Percentiles rank a stretch among this genome's conserved stretches.
phyloP scores from a whole-genome alignment of 2,329 filamentous ascomycete genomes.

The Beauveria bassiana region DNA sequence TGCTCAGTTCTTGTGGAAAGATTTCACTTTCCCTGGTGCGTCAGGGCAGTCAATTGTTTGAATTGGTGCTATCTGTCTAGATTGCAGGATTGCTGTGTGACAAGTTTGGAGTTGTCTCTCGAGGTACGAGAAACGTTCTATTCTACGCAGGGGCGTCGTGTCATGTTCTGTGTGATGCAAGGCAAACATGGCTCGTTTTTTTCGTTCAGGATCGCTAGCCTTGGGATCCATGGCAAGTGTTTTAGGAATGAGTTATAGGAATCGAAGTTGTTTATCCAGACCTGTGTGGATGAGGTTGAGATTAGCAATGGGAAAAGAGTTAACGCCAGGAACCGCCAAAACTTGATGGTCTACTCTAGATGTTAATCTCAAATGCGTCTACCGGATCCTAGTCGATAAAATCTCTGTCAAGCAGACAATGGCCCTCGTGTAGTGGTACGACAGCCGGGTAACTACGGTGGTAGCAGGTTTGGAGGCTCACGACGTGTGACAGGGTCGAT shows the following conservation, averaged over 20 bases:
- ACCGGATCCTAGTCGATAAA: too few relatives aligned
- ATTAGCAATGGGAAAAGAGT: too few relatives aligned
- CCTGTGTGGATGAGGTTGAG: too few relatives aligned
- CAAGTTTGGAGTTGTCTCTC: conserved; percentile 11
- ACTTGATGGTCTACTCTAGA: too few relatives aligned
- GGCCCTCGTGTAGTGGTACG: neutral
- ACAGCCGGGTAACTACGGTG: neutral
- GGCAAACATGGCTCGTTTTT: neutral
- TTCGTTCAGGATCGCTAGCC: neutral
- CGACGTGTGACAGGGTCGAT: neutral
- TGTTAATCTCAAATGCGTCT: too few relatives aligned
- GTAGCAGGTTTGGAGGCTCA: neutral
- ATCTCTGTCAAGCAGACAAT: neutral
- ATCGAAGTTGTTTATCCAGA: neutral
- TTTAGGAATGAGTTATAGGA: neutral
- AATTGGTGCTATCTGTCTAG: neutral
- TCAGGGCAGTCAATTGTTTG: neutral
- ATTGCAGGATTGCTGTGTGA: conserved; percentile 11
- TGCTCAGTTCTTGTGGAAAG: neutral
- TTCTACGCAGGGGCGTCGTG: neutral
- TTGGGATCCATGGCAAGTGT: too few relatives aligned
- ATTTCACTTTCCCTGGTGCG: too few relatives aligned
- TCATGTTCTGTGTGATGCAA: neutral
- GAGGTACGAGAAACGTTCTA: neutral
- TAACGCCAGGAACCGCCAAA: neutral